phyloP scores from a whole-genome alignment of 805 yeast genomes.

The Nakazawaea populi region DNA sequence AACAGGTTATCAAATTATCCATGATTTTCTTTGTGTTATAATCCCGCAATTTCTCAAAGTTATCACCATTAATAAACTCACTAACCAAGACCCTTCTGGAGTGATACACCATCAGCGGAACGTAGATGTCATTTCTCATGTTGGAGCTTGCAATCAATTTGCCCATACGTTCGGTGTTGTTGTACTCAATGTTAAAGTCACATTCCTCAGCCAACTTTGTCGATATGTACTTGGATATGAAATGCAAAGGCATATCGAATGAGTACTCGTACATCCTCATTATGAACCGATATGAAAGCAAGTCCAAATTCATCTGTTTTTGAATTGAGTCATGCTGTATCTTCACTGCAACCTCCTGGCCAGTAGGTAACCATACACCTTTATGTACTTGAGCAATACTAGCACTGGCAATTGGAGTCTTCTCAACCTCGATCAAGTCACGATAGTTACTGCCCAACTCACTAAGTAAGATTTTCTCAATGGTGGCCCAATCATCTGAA shows the following conservation, averaged over 20 bases:
- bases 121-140: constrained; percentile 36
- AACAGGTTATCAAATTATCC: constrained; percentile 43
- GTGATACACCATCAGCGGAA: constrained; percentile 48
- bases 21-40: constrained; percentile 37
- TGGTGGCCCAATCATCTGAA: constrained; percentile 41
- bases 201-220: constrained; percentile 55
- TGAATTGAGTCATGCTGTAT: constrained; percentile 60
- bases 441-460: constrained; percentile 38
- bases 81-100: constrained; percentile 49
- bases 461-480: constrained; percentile 32
- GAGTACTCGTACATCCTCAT: constrained; percentile 48
- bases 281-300: constrained; percentile 47
- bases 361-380: constrained; percentile 37
- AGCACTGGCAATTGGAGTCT: constrained; percentile 66
- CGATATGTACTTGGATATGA: constrained; percentile 51
- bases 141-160: constrained; percentile 36
- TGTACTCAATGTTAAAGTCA: constrained; percentile 51
- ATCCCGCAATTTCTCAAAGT: constrained; percentile 16
- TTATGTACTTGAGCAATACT: constrained; percentile 68
- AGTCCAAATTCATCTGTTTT: constrained; percentile 56
- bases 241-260: constrained; percentile 59
- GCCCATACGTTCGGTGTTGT: constrained; percentile 41
- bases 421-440: constrained; percentile 34
- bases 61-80: constrained; percentile 75
- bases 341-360: constrained; percentile 56